Evolutionary conservation across 2,329 filamentous ascomycete species (phyloP).

Genomic region (Aspergillus fijiensis): DNA sequence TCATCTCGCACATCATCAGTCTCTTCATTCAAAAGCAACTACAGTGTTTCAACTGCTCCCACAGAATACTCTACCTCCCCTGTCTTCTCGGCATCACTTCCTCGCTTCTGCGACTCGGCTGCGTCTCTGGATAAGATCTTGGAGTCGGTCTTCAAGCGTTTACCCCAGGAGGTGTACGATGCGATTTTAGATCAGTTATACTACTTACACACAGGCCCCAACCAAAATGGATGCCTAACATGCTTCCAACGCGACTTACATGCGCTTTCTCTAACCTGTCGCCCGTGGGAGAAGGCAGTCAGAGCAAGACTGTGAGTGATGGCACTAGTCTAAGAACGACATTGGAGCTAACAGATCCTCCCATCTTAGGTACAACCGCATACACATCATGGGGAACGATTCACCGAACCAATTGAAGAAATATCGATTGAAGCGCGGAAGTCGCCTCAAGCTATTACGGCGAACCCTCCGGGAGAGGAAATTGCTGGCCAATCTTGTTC

Average conservation of each 20-base stretch:
- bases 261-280: slow-evolving; percentile 54
- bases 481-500: slow-evolving; percentile 52
- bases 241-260: slow-evolving; percentile 57
- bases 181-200: slow-evolving; percentile 55
- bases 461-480: slow-evolving; percentile 55
- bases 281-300: slow-evolving; percentile 56
- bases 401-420: slow-evolving; percentile 48
- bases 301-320: slow-evolving; percentile 51
- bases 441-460: slow-evolving; percentile 54
- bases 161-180: slow-evolving; percentile 57
- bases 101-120: slow-evolving; percentile 40
- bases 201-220: slow-evolving; percentile 42
- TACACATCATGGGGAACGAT: slow-evolving; percentile 51
- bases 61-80: slow-evolving; percentile 36
- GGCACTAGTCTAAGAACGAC: not conserved
- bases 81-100: slow-evolving; percentile 36
- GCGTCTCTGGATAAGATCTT: slow-evolving; percentile 35
- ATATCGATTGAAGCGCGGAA: slow-evolving; percentile 50
- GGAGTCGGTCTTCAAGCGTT: slow-evolving; percentile 41
- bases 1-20: slow-evolving; percentile 35
- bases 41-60: slow-evolving; percentile 38
- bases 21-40: slow-evolving; percentile 41
- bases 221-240: slow-evolving; percentile 49
- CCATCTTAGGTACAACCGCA: slow-evolving; percentile 47
- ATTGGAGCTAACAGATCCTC: slow-evolving; percentile 12